A percentile compares a stretch with the other conserved stretches of the same genome.
Evolutionary conservation across 805 yeast species (phyloP).

Genomic region (Lachancea kluyveri): DNA sequence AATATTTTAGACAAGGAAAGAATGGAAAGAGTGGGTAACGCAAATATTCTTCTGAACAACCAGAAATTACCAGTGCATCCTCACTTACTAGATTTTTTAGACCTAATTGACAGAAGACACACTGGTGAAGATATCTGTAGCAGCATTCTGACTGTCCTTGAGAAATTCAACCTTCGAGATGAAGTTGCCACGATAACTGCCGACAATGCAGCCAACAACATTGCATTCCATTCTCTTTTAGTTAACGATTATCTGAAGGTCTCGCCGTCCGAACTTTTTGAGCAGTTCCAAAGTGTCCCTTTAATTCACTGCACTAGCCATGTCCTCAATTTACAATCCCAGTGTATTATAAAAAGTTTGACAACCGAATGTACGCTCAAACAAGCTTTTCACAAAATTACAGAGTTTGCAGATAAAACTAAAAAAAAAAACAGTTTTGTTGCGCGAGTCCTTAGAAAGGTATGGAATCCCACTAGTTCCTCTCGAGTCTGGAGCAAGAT

Average conservation of each 20-base stretch:
- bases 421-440: constrained; percentile 2
- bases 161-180: constrained; percentile 4
- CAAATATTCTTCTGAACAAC: constrained; percentile 7
- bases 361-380: constrained; percentile 4
- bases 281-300: constrained; percentile 4
- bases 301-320: constrained; percentile 5
- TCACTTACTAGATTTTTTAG: constrained; percentile 7
- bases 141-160: constrained; percentile 2
- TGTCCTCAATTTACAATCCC: constrained; percentile 6
- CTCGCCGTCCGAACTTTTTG: constrained; percentile 3
- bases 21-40: too few species aligned
- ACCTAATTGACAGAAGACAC: constrained; percentile 3
- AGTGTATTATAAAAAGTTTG: constrained; percentile 2
- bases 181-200: constrained; percentile 8
- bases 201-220: constrained; percentile 4
- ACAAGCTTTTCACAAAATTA: constrained; percentile 6
- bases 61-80: constrained; percentile 5
- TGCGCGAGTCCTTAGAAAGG: constrained; percentile 4
- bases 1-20: too few species aligned
- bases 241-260: constrained; percentile 2
- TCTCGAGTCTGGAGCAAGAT: constrained; percentile 4
- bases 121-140: constrained; percentile 2
- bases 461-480: constrained; percentile 4
- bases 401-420: constrained; percentile 6
- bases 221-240: constrained; percentile 1